Evolutionary conservation across 768 basidiomycete species (phyloP).

Genomic region (Trametes cinnabarina): DNA sequence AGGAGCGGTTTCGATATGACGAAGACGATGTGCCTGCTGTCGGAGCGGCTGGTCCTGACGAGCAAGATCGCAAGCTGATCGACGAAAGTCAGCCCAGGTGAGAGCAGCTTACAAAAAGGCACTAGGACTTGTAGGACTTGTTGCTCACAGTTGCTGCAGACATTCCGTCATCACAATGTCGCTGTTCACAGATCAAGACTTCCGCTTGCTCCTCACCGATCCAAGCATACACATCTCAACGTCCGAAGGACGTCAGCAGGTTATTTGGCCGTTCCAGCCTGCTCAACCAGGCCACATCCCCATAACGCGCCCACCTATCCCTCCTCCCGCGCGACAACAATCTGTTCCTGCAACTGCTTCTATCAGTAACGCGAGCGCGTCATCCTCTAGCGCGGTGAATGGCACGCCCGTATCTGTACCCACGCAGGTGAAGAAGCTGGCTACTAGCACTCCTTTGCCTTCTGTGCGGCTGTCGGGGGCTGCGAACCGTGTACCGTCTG

Average conservation of each 20-base stretch:
- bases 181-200: conserved; percentile 54
- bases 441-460: conserved; percentile 46
- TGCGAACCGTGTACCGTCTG: conserved; percentile 34
- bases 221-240: conserved; percentile 42
- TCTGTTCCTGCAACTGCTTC: conserved; percentile 17
- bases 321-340: conserved; percentile 7
- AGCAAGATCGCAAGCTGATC: conserved; percentile 64
- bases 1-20: conserved; percentile 70
- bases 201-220: conserved; percentile 38
- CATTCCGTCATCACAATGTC: conserved; percentile 50
- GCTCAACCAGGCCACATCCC: conserved; percentile 31
- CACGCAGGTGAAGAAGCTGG: conserved; percentile 62
- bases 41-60: conserved; percentile 60
- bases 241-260: conserved; percentile 50
- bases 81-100: conserved; percentile 67
- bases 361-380: conserved; percentile 10
- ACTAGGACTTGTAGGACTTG: neutral
- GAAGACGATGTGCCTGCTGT: conserved; percentile 56
- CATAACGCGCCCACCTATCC: conserved; percentile 9
- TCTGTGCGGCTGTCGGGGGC: conserved; percentile 58
- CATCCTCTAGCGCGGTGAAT: conserved; percentile 10
- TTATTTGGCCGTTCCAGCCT: conserved; percentile 48
- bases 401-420: conserved; percentile 59
- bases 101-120: conserved; percentile 18
- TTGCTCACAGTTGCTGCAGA: conserved; percentile 31